Evolutionary conservation across 2,329 filamentous ascomycete genomes (phyloP).

Genomic region (Aspergillus puulaauensis): DNA sequence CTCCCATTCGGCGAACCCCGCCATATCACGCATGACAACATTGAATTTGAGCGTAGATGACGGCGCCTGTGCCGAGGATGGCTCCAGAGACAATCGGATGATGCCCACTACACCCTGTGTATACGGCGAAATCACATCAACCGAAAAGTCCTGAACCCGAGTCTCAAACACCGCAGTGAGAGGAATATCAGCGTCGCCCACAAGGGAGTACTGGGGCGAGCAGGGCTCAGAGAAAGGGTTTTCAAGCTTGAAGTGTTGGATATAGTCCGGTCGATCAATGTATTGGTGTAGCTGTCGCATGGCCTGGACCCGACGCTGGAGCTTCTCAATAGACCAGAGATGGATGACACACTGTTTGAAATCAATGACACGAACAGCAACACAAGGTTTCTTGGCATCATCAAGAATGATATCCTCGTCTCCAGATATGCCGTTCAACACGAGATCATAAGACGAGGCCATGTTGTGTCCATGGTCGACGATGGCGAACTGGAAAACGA

Average conservation of each 20-base stretch:
- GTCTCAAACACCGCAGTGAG: slow-evolving; percentile 91
- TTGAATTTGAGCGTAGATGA: slow-evolving; percentile 96
- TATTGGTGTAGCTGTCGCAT: slow-evolving; percentile 99
- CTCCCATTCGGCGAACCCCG: slow-evolving; percentile 93
- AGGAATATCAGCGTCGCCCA: slow-evolving; percentile 91
- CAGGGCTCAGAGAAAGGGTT: slow-evolving; percentile 91
- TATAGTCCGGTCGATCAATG: slow-evolving; percentile 89
- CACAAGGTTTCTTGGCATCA: slow-evolving; percentile 80
- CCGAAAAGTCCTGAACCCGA: slow-evolving; percentile 86
- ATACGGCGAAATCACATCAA: slow-evolving; percentile 90
- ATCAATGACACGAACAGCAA: slow-evolving; percentile 86
- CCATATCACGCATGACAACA: slow-evolving; percentile 94
- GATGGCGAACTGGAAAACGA: slow-evolving; percentile 92
- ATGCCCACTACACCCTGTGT: slow-evolving; percentile 89
- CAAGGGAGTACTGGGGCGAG: slow-evolving; percentile 86
- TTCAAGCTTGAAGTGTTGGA: slow-evolving; percentile 86
- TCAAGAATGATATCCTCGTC: slow-evolving; percentile 85
- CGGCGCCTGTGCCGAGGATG: slow-evolving; percentile 87
- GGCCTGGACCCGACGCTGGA: slow-evolving; percentile 78
- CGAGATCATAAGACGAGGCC: slow-evolving; percentile 94
- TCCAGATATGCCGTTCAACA: slow-evolving; percentile 82
- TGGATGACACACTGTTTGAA: slow-evolving; percentile 83
- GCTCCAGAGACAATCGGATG: slow-evolving; percentile 85
- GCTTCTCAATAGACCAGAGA: slow-evolving; percentile 91
- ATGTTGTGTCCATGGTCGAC: slow-evolving; percentile 84